Base-by-base conservation (phyloP, 2,329 filamentous ascomycete species). In the Aaosphaeria pasadenensis region DNA sequence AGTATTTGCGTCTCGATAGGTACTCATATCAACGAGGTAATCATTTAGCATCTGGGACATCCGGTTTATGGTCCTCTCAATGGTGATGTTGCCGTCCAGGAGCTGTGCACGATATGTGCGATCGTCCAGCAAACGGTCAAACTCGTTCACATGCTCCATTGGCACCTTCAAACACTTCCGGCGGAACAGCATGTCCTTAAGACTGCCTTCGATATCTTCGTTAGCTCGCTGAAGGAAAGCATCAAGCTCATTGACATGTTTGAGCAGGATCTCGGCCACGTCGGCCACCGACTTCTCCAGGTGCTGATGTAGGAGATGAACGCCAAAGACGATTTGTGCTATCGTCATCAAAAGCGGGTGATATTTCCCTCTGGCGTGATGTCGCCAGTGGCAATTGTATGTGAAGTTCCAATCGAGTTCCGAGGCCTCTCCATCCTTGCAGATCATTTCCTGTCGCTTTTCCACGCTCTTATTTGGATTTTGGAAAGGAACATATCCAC, bases 181-280 rank as follows among this genome's bases (percentile, higher is more conserved):
- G 28, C 92, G 84, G 49, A 69, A 70, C 30, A 69, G 47, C 54
- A 97, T 84, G 66, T 97, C 94, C 51, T 83, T 77, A 40, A 85
- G 81, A 4, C 91, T 89, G 45, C 91, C 76, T 41, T 87, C 81
- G 44, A 96, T 84, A 66, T 96, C 92, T 59, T 95, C 91, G 39
- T 89, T 83, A 1, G 89, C 88, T 13, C 88, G 84, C 68, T 95
- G 89, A 32, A 97, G 76, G 62, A 96, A 96, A 60, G 87, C 86
- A 70, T 97, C 94, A 30, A 97, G 83, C 69, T 97, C 92, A 63
- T 96, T 89, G 51, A 97, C 94, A 69, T 97, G 92, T 11, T 83
- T 85, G 64, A 96, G 90, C 47, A 97, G 77, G 45, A 97, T 97
- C 55, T 81, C 85, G 54, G 96, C 86, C 9, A 96, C 92, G 66